Evolutionary conservation across 2,329 filamentous ascomycete genomes (phyloP).

Genomic region (Fusarium guadeloupense): DNA sequence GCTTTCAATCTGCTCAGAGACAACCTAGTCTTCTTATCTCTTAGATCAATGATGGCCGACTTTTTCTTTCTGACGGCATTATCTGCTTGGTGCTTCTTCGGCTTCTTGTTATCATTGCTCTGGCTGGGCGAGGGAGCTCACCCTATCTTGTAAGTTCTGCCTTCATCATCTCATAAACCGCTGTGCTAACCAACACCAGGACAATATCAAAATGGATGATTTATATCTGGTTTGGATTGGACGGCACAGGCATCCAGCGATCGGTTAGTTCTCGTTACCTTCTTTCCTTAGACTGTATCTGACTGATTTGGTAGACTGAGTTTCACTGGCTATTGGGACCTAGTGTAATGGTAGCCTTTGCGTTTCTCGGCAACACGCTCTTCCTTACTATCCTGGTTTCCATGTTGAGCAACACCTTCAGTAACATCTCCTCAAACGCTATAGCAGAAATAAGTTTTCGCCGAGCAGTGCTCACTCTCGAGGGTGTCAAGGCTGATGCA

Average conservation of each 20-base stretch:
- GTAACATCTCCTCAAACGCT: constrained; percentile 78
- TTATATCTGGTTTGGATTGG: constrained; percentile 91
- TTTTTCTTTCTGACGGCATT: constrained; percentile 81
- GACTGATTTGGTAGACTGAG: constrained; percentile 57
- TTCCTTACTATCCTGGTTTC: constrained; percentile 91
- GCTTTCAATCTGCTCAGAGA: constrained; percentile 86
- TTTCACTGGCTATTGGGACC: constrained; percentile 85
- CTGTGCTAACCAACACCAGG: constrained; percentile 43
- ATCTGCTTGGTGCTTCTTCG: constrained; percentile 84
- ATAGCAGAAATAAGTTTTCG: constrained; percentile 87
- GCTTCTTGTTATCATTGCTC: constrained; percentile 80
- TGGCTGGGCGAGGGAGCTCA: constrained; percentile 77
- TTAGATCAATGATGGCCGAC: constrained; percentile 86
- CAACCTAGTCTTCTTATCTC: constrained; percentile 82
- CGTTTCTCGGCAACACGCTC: constrained; percentile 85
- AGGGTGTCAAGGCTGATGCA: constrained; percentile 85
- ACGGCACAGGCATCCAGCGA: constrained; percentile 71
- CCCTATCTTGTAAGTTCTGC: constrained; percentile 60
- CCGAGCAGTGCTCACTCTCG: constrained; percentile 81
- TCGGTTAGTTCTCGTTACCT: constrained; percentile 53
- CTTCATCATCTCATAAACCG: not conserved
- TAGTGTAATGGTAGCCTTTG: constrained; percentile 81
- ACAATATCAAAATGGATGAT: constrained; percentile 92
- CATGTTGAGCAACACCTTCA: constrained; percentile 86
- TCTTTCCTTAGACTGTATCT: constrained; percentile 1